Evolutionary conservation across 352 stramenopile species (phyloP).

Genomic region (Phytophthora podocarpi): DNA sequence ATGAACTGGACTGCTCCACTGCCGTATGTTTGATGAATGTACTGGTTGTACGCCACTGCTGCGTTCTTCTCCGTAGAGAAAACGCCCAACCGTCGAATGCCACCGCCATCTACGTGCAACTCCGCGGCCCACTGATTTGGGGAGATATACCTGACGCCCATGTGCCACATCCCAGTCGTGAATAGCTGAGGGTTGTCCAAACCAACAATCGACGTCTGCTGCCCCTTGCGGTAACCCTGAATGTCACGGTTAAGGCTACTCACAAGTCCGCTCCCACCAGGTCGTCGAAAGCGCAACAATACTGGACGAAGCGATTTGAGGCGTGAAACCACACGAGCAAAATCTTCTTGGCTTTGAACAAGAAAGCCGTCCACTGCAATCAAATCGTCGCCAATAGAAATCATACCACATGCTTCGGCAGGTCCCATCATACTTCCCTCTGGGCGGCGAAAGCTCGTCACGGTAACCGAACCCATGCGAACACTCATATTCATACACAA

Average conservation of each 20-base stretch:
- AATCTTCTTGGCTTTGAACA: constrained; percentile 82
- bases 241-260: constrained; percentile 43
- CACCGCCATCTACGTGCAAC: constrained; percentile 81
- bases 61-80: constrained; percentile 78
- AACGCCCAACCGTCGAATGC: constrained; percentile 78
- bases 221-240: constrained; percentile 63
- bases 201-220: constrained; percentile 61
- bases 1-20: constrained; percentile 83
- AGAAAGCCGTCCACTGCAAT: constrained; percentile 82
- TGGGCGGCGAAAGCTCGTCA: constrained; percentile 84
- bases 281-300: constrained; percentile 78
- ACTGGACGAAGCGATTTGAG: constrained; percentile 84
- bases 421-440: constrained; percentile 77
- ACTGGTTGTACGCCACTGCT: constrained; percentile 85
- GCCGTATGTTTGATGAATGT: constrained; percentile 87
- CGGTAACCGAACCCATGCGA: constrained; percentile 73
- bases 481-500: constrained; percentile 93
- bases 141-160: constrained; percentile 80
- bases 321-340: constrained; percentile 77
- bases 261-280: constrained; percentile 45
- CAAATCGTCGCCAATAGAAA: constrained; percentile 78
- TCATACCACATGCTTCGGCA: constrained; percentile 82
- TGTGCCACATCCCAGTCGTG: constrained; percentile 81
- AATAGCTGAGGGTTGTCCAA: constrained; percentile 83
- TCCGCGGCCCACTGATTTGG: constrained; percentile 83